A percentile compares a stretch with the other conserved stretches of the same genome.
Conservation (phyloP, 1,284 basidiomycete genomes). For the Pisolithus thermaeus region DNA sequence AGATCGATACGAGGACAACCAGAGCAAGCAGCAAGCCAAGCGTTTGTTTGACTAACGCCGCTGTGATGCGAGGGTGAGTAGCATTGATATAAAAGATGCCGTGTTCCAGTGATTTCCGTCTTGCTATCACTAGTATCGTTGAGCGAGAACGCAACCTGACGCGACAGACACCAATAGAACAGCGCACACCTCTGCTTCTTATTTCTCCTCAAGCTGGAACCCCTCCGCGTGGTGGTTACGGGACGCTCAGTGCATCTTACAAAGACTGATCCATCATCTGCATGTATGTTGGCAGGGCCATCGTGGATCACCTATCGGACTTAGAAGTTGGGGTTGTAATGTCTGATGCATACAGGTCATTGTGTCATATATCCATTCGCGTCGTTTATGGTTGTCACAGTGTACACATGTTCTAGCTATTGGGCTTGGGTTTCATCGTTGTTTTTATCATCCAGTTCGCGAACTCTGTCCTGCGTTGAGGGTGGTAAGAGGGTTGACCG, state of each 20-base stretch:
- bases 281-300: too few species aligned
- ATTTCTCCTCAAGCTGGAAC: slow-evolving; percentile 8
- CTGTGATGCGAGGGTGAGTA: slow-evolving; percentile 75
- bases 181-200: slow-evolving; percentile 15
- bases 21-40: slow-evolving; percentile 55
- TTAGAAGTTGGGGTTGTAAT: too few species aligned
- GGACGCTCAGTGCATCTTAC: slow-evolving; percentile 3
- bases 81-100: neutral
- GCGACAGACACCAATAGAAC: slow-evolving; percentile 8
- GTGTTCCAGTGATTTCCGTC: neutral
- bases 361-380: too few species aligned
- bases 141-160: slow-evolving; percentile 33
- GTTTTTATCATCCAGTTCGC: slow-evolving; percentile 14
- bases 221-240: slow-evolving; percentile 10
- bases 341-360: too few species aligned
- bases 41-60: slow-evolving; percentile 67
- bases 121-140: slow-evolving; percentile 30
- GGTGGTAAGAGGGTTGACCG: neutral
- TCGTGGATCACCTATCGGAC: too few species aligned
- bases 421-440: neutral
- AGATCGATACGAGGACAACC: slow-evolving; percentile 82
- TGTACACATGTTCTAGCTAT: too few species aligned
- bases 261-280: too few species aligned
- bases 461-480: neutral
- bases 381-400: too few species aligned